A percentile compares a stretch with the other conserved stretches of the same genome.
Evolutionary conservation across 306 rosid genomes (phyloP).

Genomic region (Cicer bijugum): DNA sequence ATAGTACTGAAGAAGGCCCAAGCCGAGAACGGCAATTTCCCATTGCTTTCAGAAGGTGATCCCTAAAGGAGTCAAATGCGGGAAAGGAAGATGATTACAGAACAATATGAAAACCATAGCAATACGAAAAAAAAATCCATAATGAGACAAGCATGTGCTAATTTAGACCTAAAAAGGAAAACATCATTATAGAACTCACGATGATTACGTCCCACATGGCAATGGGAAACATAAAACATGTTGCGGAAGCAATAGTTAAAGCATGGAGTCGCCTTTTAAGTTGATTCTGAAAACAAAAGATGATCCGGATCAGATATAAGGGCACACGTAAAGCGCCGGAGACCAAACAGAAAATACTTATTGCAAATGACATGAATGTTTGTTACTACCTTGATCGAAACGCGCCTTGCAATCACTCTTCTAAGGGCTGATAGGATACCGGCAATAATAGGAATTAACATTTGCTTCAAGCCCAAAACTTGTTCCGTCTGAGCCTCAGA

Average conservation of each 20-base stretch:
- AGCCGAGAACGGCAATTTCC: constrained; percentile 79
- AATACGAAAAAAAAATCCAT: constrained; percentile 30
- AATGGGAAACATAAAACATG: constrained; percentile 93
- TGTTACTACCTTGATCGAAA: constrained; percentile 84
- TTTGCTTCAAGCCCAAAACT: constrained; percentile 70
- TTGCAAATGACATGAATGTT: constrained; percentile 39
- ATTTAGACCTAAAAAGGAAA: constrained; percentile 31
- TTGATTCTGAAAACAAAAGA: constrained; percentile 75
- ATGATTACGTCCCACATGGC: constrained; percentile 97
- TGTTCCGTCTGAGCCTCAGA: constrained; percentile 65
- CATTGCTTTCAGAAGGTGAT: constrained; percentile 69
- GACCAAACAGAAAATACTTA: constrained; percentile 35
- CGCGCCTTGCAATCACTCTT: constrained; percentile 92
- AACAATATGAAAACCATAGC: constrained; percentile 23
- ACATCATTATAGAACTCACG: constrained; percentile 58
- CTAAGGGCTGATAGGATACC: constrained; percentile 89
- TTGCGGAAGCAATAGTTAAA: constrained; percentile 90
- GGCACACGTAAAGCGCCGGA: constrained; percentile 30
- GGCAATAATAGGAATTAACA: constrained; percentile 81
- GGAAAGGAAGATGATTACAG: not conserved
- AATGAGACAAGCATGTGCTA: constrained; percentile 20
- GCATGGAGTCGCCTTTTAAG: constrained; percentile 95
- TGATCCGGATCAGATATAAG: constrained; percentile 40
- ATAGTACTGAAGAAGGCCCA: constrained; percentile 93
- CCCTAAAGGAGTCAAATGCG: constrained; percentile 60